These are phyloP conservation scores for Climacium dendroides DNA, from an alignment of 225 moss, liverwort and hornwort species.

Conservation along the genomic window DNA sequence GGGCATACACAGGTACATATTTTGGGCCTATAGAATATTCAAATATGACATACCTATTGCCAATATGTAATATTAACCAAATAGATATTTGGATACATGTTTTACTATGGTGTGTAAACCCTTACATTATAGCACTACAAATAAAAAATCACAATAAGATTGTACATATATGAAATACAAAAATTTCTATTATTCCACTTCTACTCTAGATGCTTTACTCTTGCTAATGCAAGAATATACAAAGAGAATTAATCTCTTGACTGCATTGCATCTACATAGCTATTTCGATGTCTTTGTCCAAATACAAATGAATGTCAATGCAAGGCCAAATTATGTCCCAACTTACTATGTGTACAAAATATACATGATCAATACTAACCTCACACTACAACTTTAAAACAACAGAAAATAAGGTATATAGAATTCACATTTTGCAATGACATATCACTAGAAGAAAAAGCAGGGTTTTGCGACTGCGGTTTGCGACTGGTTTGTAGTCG, in stretches of 20 bases:
- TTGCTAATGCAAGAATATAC: neutral
- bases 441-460: too few relatives aligned
- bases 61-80: too few relatives aligned
- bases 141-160: neutral
- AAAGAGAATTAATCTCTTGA: neutral
- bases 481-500: too few relatives aligned
- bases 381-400: neutral
- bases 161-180: neutral
- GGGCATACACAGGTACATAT: too few relatives aligned
- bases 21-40: too few relatives aligned
- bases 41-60: too few relatives aligned
- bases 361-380: rapidly evolving
- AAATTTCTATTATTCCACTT: neutral
- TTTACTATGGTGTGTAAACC: too few relatives aligned
- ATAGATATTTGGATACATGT: too few relatives aligned
- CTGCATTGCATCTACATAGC: neutral
- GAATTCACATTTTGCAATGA: neutral
- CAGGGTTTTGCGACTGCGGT: too few relatives aligned
- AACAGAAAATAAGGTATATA: neutral
- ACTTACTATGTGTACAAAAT: neutral
- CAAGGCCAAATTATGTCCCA: neutral
- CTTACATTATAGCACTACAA: too few relatives aligned
- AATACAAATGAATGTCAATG: neutral
- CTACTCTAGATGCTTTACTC: neutral
- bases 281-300: neutral